These are phyloP conservation scores for Tagetes patula DNA, from an alignment of 129 eudicot species.

Conservation along the genomic window DNA sequence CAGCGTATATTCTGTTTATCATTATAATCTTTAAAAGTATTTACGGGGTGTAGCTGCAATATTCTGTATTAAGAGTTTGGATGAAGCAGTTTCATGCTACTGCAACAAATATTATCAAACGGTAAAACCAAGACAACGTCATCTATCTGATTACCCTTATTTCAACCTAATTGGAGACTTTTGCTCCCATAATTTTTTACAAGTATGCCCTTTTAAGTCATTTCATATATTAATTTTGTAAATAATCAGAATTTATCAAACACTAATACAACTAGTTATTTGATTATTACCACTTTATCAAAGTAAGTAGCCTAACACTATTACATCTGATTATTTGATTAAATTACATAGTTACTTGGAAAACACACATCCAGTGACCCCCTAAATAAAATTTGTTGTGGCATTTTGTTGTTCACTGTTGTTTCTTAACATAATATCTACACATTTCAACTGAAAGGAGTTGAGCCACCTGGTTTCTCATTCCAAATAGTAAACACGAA, in stretches of 20 bases:
- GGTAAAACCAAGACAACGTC: background rate
- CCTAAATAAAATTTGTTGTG: background rate
- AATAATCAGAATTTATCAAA: background rate
- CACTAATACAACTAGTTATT: background rate
- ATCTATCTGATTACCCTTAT: background rate
- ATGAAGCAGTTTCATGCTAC: background rate
- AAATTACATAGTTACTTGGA: background rate
- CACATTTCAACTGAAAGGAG: constrained; percentile 95
- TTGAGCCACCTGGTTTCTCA: constrained; percentile 91
- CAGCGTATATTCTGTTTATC: constrained; percentile 6
- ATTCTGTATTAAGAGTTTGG: background rate
- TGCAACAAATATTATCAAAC: background rate
- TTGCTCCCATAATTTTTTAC: background rate
- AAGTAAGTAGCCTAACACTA: no score
- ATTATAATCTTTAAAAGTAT: constrained; percentile 6
- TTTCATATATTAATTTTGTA: background rate
- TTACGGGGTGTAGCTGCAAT: background rate
- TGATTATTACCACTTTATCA: background rate
- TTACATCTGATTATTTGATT: background rate
- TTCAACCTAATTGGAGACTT: background rate
- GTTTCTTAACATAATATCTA: constrained; percentile 67
- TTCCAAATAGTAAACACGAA: constrained; percentile 92
- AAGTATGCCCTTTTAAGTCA: background rate
- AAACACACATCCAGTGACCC: background rate
- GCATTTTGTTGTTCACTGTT: background rate